These are phyloP conservation scores for Pseudomonodictys pantanalensis DNA, from an alignment of 495 filamentous ascomycete species.

Conservation along the genomic window DNA sequence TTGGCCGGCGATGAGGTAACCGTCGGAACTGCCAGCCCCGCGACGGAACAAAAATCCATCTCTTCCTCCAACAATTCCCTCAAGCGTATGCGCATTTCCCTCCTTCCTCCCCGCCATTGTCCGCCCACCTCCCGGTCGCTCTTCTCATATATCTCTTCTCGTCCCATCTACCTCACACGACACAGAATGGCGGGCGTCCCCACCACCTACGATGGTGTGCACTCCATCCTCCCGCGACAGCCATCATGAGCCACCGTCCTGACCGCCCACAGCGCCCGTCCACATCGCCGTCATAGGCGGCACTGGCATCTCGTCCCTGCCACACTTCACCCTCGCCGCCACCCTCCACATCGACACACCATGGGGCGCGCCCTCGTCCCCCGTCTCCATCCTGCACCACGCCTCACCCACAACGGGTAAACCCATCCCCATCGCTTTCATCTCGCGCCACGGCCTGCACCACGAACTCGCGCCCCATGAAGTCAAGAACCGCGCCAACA, in stretches of 20 bases:
- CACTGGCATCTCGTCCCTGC: constrained; percentile 74
- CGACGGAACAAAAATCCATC: too few species aligned
- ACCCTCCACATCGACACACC: constrained; percentile 69
- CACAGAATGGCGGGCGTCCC: constrained; percentile 32
- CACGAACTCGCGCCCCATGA: constrained; percentile 92
- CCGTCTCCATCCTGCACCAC: constrained; percentile 87
- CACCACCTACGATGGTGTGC: constrained; percentile 26
- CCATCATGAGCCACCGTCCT: background rate
- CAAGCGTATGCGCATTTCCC: too few species aligned
- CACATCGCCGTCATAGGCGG: constrained; percentile 95
- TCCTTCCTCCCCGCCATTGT: too few species aligned
- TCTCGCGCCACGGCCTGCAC: constrained; percentile 84
- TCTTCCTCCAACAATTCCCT: too few species aligned
- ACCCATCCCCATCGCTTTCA: constrained; percentile 79
- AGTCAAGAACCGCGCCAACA: constrained; percentile 86
- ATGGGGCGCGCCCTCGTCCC: constrained; percentile 90
- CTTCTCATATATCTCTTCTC: background rate
- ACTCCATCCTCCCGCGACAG: background rate
- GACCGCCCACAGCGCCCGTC: constrained; percentile 60
- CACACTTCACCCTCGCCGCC: constrained; percentile 77
- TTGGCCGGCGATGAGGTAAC: too few species aligned
- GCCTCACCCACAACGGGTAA: constrained; percentile 54
- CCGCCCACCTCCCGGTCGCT: background rate
- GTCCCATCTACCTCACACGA: constrained; percentile 6
- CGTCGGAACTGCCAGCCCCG: too few species aligned